These are phyloP conservation scores for Xenoacremonium recifei DNA, from an alignment of 2,329 filamentous ascomycete species.

Conservation along the genomic window DNA sequence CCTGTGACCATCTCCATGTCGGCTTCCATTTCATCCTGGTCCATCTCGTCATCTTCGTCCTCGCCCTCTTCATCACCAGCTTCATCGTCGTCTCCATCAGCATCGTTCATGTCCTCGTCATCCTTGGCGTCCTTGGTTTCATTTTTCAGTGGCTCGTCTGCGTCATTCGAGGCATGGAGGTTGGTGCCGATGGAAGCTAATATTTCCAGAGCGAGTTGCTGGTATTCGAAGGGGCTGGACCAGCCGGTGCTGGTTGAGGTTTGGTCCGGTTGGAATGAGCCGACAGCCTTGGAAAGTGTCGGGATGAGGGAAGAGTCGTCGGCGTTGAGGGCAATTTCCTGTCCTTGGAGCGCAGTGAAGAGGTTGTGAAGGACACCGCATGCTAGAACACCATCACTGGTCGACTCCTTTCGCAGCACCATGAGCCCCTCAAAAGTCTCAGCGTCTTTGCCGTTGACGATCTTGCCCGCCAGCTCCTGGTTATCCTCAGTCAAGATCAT, in stretches of 20 bases:
- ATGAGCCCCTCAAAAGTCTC: constrained; percentile 50
- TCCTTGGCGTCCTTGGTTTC: constrained; percentile 39
- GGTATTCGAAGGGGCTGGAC: constrained; percentile 43
- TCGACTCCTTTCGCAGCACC: constrained; percentile 45
- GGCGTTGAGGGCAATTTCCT: constrained; percentile 24
- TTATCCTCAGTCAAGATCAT: constrained; percentile 62
- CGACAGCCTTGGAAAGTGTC: constrained; percentile 34
- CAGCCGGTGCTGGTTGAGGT: constrained; percentile 33
- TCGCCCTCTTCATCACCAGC: constrained; percentile 36
- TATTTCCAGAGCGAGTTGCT: constrained; percentile 59
- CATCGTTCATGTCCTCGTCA: constrained; percentile 38
- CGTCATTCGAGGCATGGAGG: constrained; percentile 51
- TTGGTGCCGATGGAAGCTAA: constrained; percentile 63
- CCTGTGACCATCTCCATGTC: constrained; percentile 66
- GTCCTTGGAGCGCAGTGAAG: constrained; percentile 42
- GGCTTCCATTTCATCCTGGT: constrained; percentile 55
- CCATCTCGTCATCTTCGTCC: constrained; percentile 49
- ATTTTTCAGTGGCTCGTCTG: constrained; percentile 36
- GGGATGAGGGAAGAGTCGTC: constrained; percentile 36
- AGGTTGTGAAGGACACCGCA: constrained; percentile 64
- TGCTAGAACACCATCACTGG: constrained; percentile 51
- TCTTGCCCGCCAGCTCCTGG: constrained; percentile 46
- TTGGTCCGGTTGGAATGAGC: constrained; percentile 25
- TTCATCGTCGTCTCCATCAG: constrained; percentile 35
- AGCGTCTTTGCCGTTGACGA: constrained; percentile 49